phyloP scores from a whole-genome alignment of 2,329 filamentous ascomycete species.

The Botryotinia narcissicola region DNA sequence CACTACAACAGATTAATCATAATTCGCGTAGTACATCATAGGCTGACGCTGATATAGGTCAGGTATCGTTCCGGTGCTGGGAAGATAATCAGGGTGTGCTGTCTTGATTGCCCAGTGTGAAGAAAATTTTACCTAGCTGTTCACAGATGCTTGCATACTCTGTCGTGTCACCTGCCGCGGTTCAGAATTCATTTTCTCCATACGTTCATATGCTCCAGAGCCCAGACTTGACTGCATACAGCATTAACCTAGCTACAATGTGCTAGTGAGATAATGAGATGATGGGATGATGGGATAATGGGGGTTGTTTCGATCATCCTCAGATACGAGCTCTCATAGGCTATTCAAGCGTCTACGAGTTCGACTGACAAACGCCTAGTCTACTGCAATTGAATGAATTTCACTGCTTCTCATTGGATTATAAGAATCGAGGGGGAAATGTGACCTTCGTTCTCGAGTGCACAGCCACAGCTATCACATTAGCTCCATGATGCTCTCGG shows the following conservation, averaged over 20 bases:
- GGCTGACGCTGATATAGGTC: not conserved
- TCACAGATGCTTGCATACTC: constrained; percentile 3
- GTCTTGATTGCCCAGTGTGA: not conserved
- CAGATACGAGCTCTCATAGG: not conserved
- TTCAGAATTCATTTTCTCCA: not conserved
- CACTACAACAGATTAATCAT: not conserved
- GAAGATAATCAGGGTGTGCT: not conserved
- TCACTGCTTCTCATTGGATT: not conserved
- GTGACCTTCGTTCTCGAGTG: not conserved
- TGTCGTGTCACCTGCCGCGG: constrained; percentile 6
- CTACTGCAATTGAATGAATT: not conserved
- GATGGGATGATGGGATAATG: not conserved
- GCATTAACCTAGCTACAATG: not conserved
- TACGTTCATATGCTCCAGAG: constrained; percentile 13
- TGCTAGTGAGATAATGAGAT: not conserved
- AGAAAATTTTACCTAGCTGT: not conserved
- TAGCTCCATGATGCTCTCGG: not conserved
- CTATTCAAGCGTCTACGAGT: not conserved
- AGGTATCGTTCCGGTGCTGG: not conserved
- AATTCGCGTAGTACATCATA: not conserved
- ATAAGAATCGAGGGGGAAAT: not conserved
- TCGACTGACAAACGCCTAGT: constrained; percentile 2
- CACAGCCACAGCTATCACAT: not conserved
- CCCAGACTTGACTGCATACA: not conserved
- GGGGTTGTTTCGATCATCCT: not conserved